Percentiles rank a stretch among this genome's conserved stretches.
Evolutionary conservation across 2,329 filamentous ascomycete genomes (phyloP).

Genomic region (Colletotrichum viniferum): DNA sequence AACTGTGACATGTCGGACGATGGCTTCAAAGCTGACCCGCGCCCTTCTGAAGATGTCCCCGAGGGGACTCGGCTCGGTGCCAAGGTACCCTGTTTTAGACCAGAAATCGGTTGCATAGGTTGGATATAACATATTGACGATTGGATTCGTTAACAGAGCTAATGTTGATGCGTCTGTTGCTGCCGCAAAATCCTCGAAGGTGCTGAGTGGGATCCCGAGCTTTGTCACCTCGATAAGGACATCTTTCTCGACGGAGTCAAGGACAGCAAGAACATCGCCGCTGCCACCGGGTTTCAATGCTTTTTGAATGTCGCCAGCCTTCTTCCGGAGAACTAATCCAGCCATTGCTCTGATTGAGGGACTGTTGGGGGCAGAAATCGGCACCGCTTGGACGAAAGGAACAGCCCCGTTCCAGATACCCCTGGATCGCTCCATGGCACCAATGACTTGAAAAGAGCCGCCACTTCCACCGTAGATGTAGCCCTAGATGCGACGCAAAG

Average conservation of each 20-base stretch:
- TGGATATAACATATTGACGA: slow-evolving; percentile 4
- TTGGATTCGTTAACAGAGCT: not conserved
- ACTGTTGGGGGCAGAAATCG: slow-evolving; percentile 24
- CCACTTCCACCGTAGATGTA: slow-evolving; percentile 28
- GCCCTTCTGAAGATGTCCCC: slow-evolving; percentile 11
- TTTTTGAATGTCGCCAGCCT: not conserved
- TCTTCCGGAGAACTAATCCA: not conserved
- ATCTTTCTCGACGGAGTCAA: not conserved
- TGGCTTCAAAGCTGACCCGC: not conserved
- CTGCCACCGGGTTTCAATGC: slow-evolving; percentile 14
- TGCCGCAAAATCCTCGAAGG: slow-evolving; percentile 16
- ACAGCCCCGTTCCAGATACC: slow-evolving; percentile 28
- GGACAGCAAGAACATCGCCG: not conserved
- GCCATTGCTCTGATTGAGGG: slow-evolving; percentile 15
- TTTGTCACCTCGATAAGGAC: slow-evolving; percentile 4
- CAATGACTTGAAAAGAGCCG: slow-evolving; percentile 24
- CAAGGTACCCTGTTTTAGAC: slow-evolving; percentile 20
- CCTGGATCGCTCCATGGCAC: slow-evolving; percentile 23
- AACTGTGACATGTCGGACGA: not conserved
- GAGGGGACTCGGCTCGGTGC: slow-evolving; percentile 13
- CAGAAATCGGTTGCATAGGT: slow-evolving; percentile 24
- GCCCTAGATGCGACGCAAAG: slow-evolving; percentile 18
- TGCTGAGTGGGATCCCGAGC: slow-evolving; percentile 2
- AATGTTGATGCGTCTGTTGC: not conserved
- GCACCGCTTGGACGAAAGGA: slow-evolving; percentile 22